Base-by-base conservation (phyloP, 768 basidiomycete species). In the Kwoniella botswanensis region DNA sequence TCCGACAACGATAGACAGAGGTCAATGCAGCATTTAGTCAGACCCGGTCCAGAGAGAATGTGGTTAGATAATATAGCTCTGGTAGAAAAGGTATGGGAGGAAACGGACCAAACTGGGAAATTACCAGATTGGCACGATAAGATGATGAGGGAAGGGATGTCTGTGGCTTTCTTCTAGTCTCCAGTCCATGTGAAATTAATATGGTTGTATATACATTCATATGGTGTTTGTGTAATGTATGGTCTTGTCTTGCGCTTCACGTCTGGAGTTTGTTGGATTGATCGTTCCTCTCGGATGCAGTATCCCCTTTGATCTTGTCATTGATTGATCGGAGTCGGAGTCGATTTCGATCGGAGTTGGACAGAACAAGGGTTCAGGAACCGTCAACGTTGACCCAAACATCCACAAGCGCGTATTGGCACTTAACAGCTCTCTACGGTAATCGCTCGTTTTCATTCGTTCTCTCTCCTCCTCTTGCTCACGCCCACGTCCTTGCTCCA, bases 51-150 rank as follows among this genome's bases (percentile, higher is more conserved):
- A 13, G 74, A 75, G 56, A 53, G 69, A 52, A 57, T 73, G 6
- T 73, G 71, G 74, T 44, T 72, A 52, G 74, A 73, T 53, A 75
- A 75, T 42, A 70, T 72, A 26, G 72, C 72, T 13, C 50, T 74
- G 57, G 67, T 74, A 29, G 71, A 75, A 43, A 73, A 67, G 58
- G 21, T 75, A 3, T 75, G 74, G 74, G 68, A 73, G 54, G 74
- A 75, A 53, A 58, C 58, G 35, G 74, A 75, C 52, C 59, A 70
- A 35, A 71, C 70, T n/a, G 74, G 74, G 15, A 64, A 58, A 56
- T 58, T 69, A 61, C 64, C 65, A 13, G 74, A 73, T 68, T 75
- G 74, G 74, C 63, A 73, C 24, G 71, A 75, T n/a, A 75, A 73
- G 52, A 71, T 75, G 74, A 63, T 26, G 13, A 67, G 69, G 44